A percentile compares a stretch with the other conserved stretches of the same genome.
phyloP scores from a whole-genome alignment of 208 protist genomes.

The Angomonas desouzai region DNA sequence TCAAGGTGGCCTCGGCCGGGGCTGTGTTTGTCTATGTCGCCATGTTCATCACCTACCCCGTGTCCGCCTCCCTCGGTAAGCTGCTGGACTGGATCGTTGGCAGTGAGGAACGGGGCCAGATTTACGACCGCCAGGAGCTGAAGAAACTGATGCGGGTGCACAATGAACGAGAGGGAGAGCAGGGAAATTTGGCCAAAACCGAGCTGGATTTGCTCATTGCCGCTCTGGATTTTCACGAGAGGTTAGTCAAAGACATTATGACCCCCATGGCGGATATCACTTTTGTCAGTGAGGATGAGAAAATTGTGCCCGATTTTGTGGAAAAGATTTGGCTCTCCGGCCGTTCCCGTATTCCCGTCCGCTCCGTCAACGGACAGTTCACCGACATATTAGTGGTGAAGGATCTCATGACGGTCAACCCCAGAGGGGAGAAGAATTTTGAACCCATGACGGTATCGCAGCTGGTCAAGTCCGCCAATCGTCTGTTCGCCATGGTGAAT shows the following conservation, averaged over 20 bases:
- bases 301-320: constrained; percentile 73
- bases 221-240: constrained; percentile 89
- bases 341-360: constrained; percentile 79
- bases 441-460: constrained; percentile 57
- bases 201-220: constrained; percentile 82
- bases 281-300: constrained; percentile 49
- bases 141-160: constrained; percentile 86
- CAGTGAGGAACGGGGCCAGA: constrained; percentile 62
- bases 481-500: constrained; percentile 57
- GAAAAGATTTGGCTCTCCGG: constrained; percentile 75
- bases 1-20: constrained; percentile 73
- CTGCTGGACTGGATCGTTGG: constrained; percentile 77
- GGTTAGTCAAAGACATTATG: constrained; percentile 78
- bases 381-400: constrained; percentile 72
- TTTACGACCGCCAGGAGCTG: constrained; percentile 86
- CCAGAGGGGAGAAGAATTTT: constrained; percentile 14
- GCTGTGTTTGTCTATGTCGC: constrained; percentile 69
- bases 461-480: constrained; percentile 60
- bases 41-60: constrained; percentile 74
- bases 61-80: constrained; percentile 68
- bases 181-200: constrained; percentile 47
- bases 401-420: constrained; percentile 61
- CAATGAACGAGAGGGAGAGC: constrained; percentile 53
- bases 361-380: constrained; percentile 33
- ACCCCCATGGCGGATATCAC: constrained; percentile 59